Evolutionary conservation across 768 basidiomycete genomes (phyloP).

Genomic region (Collybiopsis luxurians): DNA sequence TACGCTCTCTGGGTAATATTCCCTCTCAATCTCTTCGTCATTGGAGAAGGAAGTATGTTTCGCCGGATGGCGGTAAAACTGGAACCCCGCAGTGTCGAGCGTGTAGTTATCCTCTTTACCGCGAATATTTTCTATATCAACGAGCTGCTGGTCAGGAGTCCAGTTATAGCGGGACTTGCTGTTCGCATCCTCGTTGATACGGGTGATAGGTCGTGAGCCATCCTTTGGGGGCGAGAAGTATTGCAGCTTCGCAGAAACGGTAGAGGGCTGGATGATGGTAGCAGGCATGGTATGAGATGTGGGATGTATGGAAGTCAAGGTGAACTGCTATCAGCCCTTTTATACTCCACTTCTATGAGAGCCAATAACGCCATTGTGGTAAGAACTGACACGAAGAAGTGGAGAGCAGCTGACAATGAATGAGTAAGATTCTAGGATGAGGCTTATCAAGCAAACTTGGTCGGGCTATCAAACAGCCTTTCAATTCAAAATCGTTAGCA

Average conservation of each 20-base stretch:
- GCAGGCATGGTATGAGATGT: conserved; percentile 24
- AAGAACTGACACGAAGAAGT: too few relatives aligned
- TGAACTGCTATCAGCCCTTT: background rate
- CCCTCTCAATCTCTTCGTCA: conserved; percentile 31
- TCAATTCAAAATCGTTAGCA: too few relatives aligned
- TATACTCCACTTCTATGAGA: background rate
- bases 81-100: conserved; percentile 39
- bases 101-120: conserved; percentile 30
- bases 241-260: conserved; percentile 2
- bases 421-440: too few relatives aligned
- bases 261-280: conserved; percentile 1
- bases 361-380: background rate
- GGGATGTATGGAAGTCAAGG: conserved; percentile 17
- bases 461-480: too few relatives aligned
- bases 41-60: conserved; percentile 34
- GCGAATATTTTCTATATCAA: conserved; percentile 37
- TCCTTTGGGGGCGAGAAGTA: conserved; percentile 20
- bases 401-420: too few relatives aligned
- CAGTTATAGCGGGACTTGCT: conserved; percentile 21
- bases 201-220: conserved; percentile 27
- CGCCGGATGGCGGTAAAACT: conserved; percentile 20
- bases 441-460: too few relatives aligned
- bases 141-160: conserved; percentile 1
- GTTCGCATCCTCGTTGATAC: conserved; percentile 21
- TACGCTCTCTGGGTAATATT: conserved; percentile 43